These are phyloP conservation scores for Xylaria polymorpha DNA, from an alignment of 2,329 filamentous ascomycete genomes.

Conservation along the genomic window DNA sequence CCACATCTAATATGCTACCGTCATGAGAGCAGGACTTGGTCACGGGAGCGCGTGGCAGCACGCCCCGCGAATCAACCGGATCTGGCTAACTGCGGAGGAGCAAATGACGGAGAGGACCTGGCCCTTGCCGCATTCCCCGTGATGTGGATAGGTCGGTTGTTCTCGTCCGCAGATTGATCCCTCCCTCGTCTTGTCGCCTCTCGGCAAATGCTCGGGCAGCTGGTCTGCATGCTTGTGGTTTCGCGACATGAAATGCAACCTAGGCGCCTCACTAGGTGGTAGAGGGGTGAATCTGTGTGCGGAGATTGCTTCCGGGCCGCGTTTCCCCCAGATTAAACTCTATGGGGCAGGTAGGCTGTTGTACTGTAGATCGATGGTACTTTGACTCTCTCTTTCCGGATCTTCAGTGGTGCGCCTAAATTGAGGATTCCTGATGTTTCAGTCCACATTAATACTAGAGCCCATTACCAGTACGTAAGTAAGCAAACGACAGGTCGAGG, in stretches of 20 bases:
- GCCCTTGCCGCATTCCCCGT: constrained; percentile 40
- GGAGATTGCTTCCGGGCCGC: constrained; percentile 43
- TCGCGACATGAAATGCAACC: constrained; percentile 17
- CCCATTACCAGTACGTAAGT: constrained; percentile 4
- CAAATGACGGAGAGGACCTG: constrained; percentile 39
- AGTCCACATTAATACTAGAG: constrained; percentile 4
- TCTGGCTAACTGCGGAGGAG: constrained; percentile 48
- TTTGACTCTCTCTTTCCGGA: constrained; percentile 16
- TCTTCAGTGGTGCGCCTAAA: constrained; percentile 36
- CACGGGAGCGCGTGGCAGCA: constrained; percentile 27
- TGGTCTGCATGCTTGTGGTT: constrained; percentile 8
- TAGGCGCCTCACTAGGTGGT: background rate
- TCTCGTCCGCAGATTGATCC: constrained; percentile 19
- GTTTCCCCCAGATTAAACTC: constrained; percentile 47
- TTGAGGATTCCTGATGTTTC: constrained; percentile 10
- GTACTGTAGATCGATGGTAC: constrained; percentile 22
- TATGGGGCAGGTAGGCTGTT: constrained; percentile 13
- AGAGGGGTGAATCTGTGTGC: constrained; percentile 22
- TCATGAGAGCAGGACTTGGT: constrained; percentile 14
- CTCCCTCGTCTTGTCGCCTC: constrained; percentile 27
- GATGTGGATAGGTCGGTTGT: constrained; percentile 43
- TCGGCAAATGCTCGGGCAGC: constrained; percentile 39
- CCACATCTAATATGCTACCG: constrained; percentile 38
- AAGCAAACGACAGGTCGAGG: constrained; percentile 4
- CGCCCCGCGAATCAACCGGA: constrained; percentile 39